Base-by-base conservation (phyloP, 768 basidiomycete genomes). In the Cubamyces sp. region DNA sequence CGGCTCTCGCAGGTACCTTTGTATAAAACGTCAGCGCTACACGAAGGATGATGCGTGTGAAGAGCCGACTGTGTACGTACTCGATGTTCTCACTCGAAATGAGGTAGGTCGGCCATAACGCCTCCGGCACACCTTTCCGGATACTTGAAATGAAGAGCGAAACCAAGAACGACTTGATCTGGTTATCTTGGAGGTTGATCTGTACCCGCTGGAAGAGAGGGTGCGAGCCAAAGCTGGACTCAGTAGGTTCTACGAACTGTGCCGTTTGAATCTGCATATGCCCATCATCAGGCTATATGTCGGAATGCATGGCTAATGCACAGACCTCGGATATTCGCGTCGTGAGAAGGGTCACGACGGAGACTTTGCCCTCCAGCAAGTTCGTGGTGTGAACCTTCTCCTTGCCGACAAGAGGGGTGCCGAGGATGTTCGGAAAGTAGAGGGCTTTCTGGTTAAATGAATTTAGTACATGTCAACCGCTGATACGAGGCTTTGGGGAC, bases 181-280 rank as follows among this genome's bases (percentile, higher is more conserved):
- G 77, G 75, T 98, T 98, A 74, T 94, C 91, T 77, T 98, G 96
- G 26, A 96, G 81, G 75, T 98, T 98, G 73, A 98, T 87, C 80
- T 92, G 90, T 51, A 92, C 72, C 65, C 84, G 86, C 75, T 87
- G 89, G 72, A 86, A 94, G 19, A 82, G 74, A 1, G 88, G 84
- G 63, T 91, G 75, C 1, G 76, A 70, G 34, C 72, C 69, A 74
- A 82, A 90, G 40, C 78, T 80, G 2, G 72, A 74, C 61, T 87
- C 76, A 25, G 90, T 84, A 1, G 81, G 80, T 40, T 81, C 74
- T 4, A 82, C 79, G 72, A 93, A 96, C 51, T 88, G 87, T 61
- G 84, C 81, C 40, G 85, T 84, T 69, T 98, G 95, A 54, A 92
- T 80, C 94, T 96, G 68, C 21, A 28, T 19, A 37, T 8, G 34